Base-by-base conservation (phyloP, 1,284 basidiomycete species). In the Thecaphora frezii region DNA sequence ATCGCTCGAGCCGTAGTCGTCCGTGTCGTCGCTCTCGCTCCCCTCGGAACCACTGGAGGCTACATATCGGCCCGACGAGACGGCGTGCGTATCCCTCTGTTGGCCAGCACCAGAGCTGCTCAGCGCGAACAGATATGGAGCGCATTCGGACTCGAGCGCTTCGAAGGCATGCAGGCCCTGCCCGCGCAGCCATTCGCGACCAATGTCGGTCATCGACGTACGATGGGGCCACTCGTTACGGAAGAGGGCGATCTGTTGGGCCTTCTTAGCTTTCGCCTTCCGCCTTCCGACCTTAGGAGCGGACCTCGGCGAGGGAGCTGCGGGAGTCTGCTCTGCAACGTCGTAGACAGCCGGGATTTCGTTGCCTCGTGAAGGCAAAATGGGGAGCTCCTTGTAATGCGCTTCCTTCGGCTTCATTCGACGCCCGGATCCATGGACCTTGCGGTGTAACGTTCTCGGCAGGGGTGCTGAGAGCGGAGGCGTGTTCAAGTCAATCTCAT, bases 1-100 rank as follows among this genome's bases (percentile, higher is more conserved):
- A 38, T 73, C 70, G 46, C 70, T 73, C 18, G 70, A 73, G 5
- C 71, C 71, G 41, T 72, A 72, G 44, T 72, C 66, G 39, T 67
- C 67, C 18, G 69, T 67, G 30, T 54, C 55, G 22, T 56, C 57
- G 28, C 47, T 36, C 13, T 30, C 40, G 21, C 25, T 25, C 19
- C 48, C 51, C 4, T 51, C 53, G 1, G 45, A 48, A 14, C 56
- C 44, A 19, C 49, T 16, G 7, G 19, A 22, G 8, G 5, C 13
- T 21, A 38, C 18, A 13, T n/a, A 23, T 39, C 33, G 23, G 19
- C 7, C 21, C 18, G 13, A 8, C 13, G 25, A 21, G 44, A 21
- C n/a, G 2, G 19, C 38, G 22, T 7, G 9, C 8, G n/a, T 8
- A 9, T 13, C 21, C 44, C 23, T 46, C 30, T 10, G 19, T 24